Percentiles rank a stretch among this genome's conserved stretches.
Conservation (phyloP, 2,329 filamentous ascomycete species). For the Stagonosporopsis vannaccii region DNA sequence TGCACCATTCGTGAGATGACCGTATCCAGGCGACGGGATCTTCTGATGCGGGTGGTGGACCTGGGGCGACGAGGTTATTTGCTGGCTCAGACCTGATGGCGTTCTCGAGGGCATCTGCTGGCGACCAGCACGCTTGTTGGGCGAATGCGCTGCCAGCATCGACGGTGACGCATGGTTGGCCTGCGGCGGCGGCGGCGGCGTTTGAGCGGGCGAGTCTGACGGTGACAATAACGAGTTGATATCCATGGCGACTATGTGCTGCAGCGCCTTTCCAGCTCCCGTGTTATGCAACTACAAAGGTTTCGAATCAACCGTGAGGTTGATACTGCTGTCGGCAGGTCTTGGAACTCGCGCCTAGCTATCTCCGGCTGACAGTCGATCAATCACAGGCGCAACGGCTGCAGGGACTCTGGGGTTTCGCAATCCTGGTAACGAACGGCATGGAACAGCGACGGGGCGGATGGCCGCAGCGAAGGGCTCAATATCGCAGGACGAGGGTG, state of each 20-base stretch:
- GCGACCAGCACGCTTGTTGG: slow-evolving; percentile 40
- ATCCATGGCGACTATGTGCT: slow-evolving; percentile 49
- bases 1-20: slow-evolving; percentile 41
- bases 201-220: slow-evolving; percentile 52
- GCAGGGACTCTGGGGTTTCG: slow-evolving; percentile 24
- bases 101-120: slow-evolving; percentile 50
- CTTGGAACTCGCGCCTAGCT: neutral
- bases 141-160: slow-evolving; percentile 38
- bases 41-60: slow-evolving; percentile 47
- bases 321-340: neutral
- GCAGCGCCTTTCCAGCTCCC: slow-evolving; percentile 12
- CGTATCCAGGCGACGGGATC: slow-evolving; percentile 38
- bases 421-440: slow-evolving; percentile 26
- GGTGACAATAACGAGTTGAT: slow-evolving; percentile 60
- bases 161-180: slow-evolving; percentile 34
- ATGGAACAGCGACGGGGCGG: slow-evolving; percentile 24
- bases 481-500: slow-evolving; percentile 9
- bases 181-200: slow-evolving; percentile 44
- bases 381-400: slow-evolving; percentile 24
- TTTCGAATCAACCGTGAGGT: neutral
- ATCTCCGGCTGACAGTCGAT: slow-evolving; percentile 5
- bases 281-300: neutral
- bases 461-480: slow-evolving; percentile 16
- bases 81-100: slow-evolving; percentile 55
- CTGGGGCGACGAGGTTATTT: slow-evolving; percentile 46